These are phyloP conservation scores for Cardamine resedifolia DNA, from an alignment of 345 rosid genomes.

Conservation along the genomic window DNA sequence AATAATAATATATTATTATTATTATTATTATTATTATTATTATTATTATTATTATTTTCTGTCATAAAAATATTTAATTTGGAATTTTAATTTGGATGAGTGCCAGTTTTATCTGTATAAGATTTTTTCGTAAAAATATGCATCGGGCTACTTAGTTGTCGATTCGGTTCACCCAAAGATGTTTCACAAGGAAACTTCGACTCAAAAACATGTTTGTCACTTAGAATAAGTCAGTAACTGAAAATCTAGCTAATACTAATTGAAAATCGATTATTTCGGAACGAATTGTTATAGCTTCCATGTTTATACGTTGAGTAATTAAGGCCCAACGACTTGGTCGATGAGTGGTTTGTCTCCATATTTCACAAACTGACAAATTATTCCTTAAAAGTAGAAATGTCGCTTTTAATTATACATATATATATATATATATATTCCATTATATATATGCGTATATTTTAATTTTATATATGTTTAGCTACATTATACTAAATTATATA, in stretches of 20 bases:
- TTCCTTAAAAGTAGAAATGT: constrained; percentile 35
- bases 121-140: neutral
- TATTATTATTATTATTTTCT: neutral
- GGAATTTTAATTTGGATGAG: neutral
- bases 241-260: constrained; percentile 1
- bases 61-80: neutral
- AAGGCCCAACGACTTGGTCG: constrained; percentile 21
- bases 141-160: neutral
- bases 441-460: too few relatives aligned
- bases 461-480: neutral
- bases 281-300: neutral
- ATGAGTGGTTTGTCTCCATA: constrained; percentile 20
- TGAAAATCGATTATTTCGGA: neutral
- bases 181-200: neutral
- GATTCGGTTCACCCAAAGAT: neutral
- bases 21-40: neutral
- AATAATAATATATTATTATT: too few relatives aligned
- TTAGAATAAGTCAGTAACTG: neutral
- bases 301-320: constrained; percentile 13
- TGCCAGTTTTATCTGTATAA: neutral
- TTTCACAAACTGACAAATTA: constrained; percentile 35
- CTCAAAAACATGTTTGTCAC: neutral
- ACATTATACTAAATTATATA: constrained; percentile 23
- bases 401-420: constrained; percentile 7
- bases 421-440: too few relatives aligned